Base-by-base conservation (phyloP, 345 rosid genomes). In the Rhodamnia argentea region DNA sequence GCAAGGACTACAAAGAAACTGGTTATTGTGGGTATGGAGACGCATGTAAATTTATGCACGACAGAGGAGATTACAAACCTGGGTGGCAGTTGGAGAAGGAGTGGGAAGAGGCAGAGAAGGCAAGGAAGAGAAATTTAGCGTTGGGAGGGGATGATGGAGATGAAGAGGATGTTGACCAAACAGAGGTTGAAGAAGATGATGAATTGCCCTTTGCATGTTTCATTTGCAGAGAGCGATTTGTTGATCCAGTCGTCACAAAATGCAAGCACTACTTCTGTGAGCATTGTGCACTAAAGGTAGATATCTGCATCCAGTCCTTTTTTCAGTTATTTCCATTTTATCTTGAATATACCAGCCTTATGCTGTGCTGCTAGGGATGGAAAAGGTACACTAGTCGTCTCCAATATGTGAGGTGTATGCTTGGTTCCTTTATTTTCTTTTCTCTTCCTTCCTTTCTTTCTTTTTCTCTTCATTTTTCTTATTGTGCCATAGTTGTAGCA, bases 11-110 rank as follows among this genome's bases (percentile, higher is more conserved):
- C 91, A 96, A 96, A 88, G 98, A 96, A 86, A 95, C 99, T 11
- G 99, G 98, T 82, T 94, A 95, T 62, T 95, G 99, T 91, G 98
- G 99, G 11, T 95, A 95, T 86, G 99, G 98, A 85, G 98, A 96
- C 86, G 89, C 99, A 0, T 96, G 98, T 84, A 94, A 96, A 89
- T 96, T 95, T 85, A 92, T 96, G 95, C 99, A 95, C 83, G 99
- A 96, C 89, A 90, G 98, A 84, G 98, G 99, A 27, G 98, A 96
- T 91, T 95, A 95, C 88, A 95, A 96, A 88, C 88, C 99, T 6
- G 98, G 99, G 60, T 96, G 98, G 99, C 98, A 94, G 84, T 76
- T 96, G 85, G 98, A 96, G 91, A 96, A 93, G 84, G 96, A 95
- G 62, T 96, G 98, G 98, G 98, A 96, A 5, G 99, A 96, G 88